phyloP scores from a whole-genome alignment of 2,329 filamentous ascomycete species.

The Ceratocystis ficicola region DNA sequence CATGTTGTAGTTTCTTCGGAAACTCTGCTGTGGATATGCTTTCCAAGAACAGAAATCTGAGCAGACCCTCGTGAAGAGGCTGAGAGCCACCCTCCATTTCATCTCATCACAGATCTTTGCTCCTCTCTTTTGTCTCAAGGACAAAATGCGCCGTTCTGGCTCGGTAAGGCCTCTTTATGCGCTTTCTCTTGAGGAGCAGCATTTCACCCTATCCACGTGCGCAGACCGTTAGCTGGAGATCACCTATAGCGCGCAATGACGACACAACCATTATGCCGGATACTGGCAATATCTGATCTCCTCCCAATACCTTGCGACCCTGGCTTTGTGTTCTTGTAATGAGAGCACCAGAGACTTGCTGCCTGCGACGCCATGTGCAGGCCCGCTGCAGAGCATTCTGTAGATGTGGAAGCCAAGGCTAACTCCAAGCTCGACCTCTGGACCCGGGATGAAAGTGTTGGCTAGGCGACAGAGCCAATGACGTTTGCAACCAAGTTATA shows the following conservation, averaged over 20 bases:
- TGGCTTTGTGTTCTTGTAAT: background rate
- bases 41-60: slow-evolving; percentile 42
- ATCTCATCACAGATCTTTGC: slow-evolving; percentile 20
- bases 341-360: background rate
- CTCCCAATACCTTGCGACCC: background rate
- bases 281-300: slow-evolving; percentile 1
- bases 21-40: slow-evolving; percentile 8
- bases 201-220: background rate
- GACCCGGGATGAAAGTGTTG: background rate
- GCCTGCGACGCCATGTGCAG: background rate
- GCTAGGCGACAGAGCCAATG: slow-evolving; percentile 24
- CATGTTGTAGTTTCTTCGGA: slow-evolving; percentile 15
- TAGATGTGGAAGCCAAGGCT: slow-evolving; percentile 12
- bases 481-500: slow-evolving; percentile 30
- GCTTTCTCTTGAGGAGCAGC: background rate
- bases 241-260: slow-evolving; percentile 8
- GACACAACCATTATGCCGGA: slow-evolving; percentile 3
- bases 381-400: background rate
- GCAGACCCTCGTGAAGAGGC: slow-evolving; percentile 26
- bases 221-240: background rate
- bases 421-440: background rate
- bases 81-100: slow-evolving; percentile 12
- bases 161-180: slow-evolving; percentile 11
- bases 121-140: background rate
- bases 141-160: slow-evolving; percentile 1